These are phyloP conservation scores for Teratosphaeria zuluensis DNA, from an alignment of 2,329 filamentous ascomycete species.

Conservation along the genomic window DNA sequence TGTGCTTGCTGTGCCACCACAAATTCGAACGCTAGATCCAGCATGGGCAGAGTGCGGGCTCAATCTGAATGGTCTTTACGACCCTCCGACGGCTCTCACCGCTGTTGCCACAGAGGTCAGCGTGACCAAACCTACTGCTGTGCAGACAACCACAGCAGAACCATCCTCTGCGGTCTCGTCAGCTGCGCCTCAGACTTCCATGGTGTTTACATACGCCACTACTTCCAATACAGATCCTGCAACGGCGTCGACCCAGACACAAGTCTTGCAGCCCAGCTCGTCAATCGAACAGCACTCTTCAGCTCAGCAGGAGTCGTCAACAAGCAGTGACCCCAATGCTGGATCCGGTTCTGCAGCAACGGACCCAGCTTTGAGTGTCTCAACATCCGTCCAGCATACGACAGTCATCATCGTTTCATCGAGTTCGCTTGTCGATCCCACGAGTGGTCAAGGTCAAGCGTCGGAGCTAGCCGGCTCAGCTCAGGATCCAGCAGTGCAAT, in stretches of 20 bases:
- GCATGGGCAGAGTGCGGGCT: conserved; percentile 9
- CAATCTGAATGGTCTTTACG: conserved; percentile 8
- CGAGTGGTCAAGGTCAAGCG: neutral
- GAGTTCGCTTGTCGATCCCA: neutral
- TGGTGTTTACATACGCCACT: neutral
- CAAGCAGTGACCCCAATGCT: neutral
- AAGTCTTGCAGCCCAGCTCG: neutral
- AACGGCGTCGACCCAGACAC: neutral
- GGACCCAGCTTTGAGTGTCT: neutral
- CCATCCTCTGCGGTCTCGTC: neutral
- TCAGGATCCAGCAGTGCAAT: neutral
- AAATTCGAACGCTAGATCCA: conserved; percentile 8
- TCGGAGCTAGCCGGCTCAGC: neutral
- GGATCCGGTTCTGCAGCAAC: neutral
- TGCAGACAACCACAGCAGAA: neutral
- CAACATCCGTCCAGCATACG: neutral
- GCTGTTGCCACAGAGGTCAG: neutral
- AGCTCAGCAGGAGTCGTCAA: neutral
- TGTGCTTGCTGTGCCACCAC: conserved; percentile 7
- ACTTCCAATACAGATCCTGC: neutral
- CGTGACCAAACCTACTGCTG: neutral
- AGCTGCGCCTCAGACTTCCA: neutral
- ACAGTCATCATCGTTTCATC: neutral
- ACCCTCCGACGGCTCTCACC: conserved; percentile 9
- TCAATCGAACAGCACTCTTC: neutral